Base-by-base conservation (phyloP, 495 filamentous ascomycete genomes). In the Tuber calosporum region DNA sequence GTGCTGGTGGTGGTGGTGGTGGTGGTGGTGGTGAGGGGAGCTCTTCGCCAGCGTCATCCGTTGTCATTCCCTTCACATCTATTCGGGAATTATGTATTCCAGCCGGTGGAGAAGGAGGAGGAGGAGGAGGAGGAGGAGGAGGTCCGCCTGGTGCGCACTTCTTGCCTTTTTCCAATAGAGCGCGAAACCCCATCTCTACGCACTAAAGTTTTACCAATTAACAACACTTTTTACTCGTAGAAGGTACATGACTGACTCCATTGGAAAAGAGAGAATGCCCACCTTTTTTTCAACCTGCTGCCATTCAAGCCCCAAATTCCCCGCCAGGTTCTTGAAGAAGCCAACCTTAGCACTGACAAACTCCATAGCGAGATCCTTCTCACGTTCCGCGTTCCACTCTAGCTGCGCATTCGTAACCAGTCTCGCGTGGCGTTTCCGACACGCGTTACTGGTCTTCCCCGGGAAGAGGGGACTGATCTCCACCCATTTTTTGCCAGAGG, bases 401-500 rank as follows among this genome's bases (percentile, higher is more conserved):
- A 87, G 84, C 71, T 85, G 83, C 69, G 81, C 79, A 69, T 84
- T 83, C 72, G 86, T 86, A 79, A 88, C 85, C 66, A 89, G 83
- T 36, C 87, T 82, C 76, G 88, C 87, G 74, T 88, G 85, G 30
- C 87, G 83, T 74, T 89, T 89, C 1, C 87, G 85, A 81, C 87
- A 89, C 2, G 87, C 87, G 81, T 89, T 89, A 22, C 86, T 83
- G 3, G 87, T 86, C 73, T 89, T 89, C 45, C 79, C 79, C 40
- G 85, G 86, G 68, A 89, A 89, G 19, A 78, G 62, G 1, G 76
- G 75, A 9, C 74, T 77, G 38, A 78, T 78, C 30, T 78, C 76
- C 4, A 78, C 71, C 76, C 76, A 78, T 38, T 77, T 78, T 43
- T 77, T 78, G 11, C 76, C 76, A 0, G 62, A 73, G 0, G 71